Evolutionary conservation across 78 protist genomes (phyloP).

Genomic region (Pelomyxa schiedti): DNA sequence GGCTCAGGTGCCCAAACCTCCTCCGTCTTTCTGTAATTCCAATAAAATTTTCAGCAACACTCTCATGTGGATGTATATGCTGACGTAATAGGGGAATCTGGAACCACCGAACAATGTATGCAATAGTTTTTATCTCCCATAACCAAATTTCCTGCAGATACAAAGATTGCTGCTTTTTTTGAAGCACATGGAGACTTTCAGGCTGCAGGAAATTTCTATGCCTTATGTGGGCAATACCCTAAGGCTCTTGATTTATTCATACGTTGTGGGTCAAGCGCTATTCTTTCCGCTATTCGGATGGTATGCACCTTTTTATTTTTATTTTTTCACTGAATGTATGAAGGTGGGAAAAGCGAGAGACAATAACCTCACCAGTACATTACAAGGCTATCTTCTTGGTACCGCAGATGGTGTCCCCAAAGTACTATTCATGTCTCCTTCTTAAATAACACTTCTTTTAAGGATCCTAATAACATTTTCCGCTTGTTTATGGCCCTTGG

Average conservation of each 20-base stretch:
- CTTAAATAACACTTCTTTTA: neutral
- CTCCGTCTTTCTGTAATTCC: neutral
- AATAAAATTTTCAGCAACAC: neutral
- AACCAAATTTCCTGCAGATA: neutral
- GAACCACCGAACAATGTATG: conserved; percentile 12
- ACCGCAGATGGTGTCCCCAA: conserved; percentile 48
- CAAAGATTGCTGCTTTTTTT: conserved; percentile 18
- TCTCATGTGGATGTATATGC: conserved; percentile 24
- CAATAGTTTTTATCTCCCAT: neutral
- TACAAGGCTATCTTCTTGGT: conserved; percentile 60
- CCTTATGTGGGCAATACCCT: neutral
- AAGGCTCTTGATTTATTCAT: conserved; percentile 17
- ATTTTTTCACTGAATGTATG: neutral
- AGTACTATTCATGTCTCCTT: neutral
- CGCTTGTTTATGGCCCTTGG: conserved; percentile 52
- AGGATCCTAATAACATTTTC: conserved; percentile 54
- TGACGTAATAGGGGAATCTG: conserved; percentile 10
- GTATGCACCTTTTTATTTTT: neutral
- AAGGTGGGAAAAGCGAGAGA: conserved; percentile 50
- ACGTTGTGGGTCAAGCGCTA: neutral
- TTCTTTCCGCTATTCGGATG: neutral
- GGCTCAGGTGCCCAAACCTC: conserved; percentile 11
- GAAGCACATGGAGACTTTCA: neutral
- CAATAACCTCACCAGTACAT: conserved; percentile 26
- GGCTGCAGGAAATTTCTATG: conserved; percentile 24